Evolutionary conservation across 1,284 basidiomycete genomes (phyloP), one percentile per base, ranked within the genome.

Genomic region (Vanrija sp.): DNA sequence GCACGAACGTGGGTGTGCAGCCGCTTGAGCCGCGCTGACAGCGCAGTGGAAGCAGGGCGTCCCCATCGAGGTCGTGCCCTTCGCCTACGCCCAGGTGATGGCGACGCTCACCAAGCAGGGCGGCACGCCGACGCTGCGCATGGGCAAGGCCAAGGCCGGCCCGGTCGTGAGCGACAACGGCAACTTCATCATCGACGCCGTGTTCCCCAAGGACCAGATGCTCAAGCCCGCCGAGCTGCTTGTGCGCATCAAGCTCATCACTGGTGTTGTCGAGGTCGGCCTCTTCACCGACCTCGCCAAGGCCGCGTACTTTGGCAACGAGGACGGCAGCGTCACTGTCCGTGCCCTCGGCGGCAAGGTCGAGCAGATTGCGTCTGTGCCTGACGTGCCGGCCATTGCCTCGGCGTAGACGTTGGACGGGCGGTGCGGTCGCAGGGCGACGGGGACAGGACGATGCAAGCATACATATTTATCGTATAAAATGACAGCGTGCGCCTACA

Each of bases 151-250:
- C 64, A 81, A 81, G 70, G 80, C 80, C 44, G 80, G 95, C 5
- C 95, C 95, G 6, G 90, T 98, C 34, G 95, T 98, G 18, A 85
- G 89, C 5, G 95, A 98, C 76, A 98, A 98, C 68, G 89, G 90
- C 21, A 95, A 93, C 77, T 96, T 97, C 73, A 83, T 95, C 66
- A 91, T 97, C 65, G 93, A 96, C 69, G 91, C 91, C 23, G 88
- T 89, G 3, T 96, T 95, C 78, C 79, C 83, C 15, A 80, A 79
- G 55, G 83, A 86, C 44, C 73, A 81, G 68, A 86, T 93, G 84
- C 72, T 79, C 63, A 80, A 89, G 46, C 90, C 92, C 1, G 80
- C 80, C 52, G 80, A 91, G 88, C 80, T 92, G 38, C 77, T 91
- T 75, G 75, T 76, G 10, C 79, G 80, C 58, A 86, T 93, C 70